These are phyloP conservation scores for Ogataea minuta DNA, from an alignment of 805 yeast genomes.

Conservation along the genomic window DNA sequence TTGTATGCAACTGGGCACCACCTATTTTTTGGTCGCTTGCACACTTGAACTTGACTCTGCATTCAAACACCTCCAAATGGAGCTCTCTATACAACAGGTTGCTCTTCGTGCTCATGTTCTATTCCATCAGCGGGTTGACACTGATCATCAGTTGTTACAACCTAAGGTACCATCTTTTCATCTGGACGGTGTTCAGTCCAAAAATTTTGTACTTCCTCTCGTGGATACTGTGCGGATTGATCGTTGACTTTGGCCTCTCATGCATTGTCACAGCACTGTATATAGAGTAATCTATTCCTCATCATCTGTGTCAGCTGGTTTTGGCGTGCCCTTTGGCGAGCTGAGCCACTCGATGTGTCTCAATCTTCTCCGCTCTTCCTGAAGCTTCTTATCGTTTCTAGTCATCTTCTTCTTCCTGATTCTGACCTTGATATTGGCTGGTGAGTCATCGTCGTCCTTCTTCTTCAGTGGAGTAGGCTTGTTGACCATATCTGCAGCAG, in stretches of 20 bases:
- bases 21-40: conserved; percentile 78
- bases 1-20: conserved; percentile 80
- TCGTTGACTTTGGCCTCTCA: conserved; percentile 38
- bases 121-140: conserved; percentile 55
- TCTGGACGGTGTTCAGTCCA: conserved; percentile 98
- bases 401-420: conserved; percentile 95
- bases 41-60: conserved; percentile 24
- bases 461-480: conserved; percentile 49
- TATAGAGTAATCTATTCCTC: conserved; percentile 52
- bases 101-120: conserved; percentile 48
- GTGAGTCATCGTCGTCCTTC: conserved; percentile 79
- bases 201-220: conserved; percentile 75
- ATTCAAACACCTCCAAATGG: conserved; percentile 26
- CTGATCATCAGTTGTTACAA: conserved; percentile 68
- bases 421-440: conserved; percentile 92
- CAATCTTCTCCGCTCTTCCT: conserved; percentile 90
- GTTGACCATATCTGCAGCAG: conserved; percentile 45
- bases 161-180: conserved; percentile 81
- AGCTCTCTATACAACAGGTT: conserved; percentile 37
- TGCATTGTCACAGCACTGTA: conserved; percentile 20
- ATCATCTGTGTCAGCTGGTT: conserved; percentile 89
- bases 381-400: conserved; percentile 89
- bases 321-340: conserved; percentile 97
- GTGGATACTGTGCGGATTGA: conserved; percentile 59
- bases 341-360: conserved; percentile 93